phyloP scores from a whole-genome alignment of 2,329 filamentous ascomycete genomes.

The Harringtonia lauricola region DNA sequence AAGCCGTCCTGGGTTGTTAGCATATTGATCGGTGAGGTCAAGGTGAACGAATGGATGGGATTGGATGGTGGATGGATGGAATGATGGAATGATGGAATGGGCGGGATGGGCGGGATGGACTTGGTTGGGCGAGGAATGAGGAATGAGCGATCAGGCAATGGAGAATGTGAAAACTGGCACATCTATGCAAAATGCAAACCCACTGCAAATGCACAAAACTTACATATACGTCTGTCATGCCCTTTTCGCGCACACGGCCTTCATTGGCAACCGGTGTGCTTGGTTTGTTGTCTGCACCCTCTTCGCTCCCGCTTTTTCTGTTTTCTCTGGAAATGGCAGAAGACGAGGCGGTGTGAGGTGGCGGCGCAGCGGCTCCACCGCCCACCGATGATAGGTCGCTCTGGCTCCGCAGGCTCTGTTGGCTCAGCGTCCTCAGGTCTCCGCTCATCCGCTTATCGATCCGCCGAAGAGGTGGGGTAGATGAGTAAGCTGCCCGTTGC shows the following conservation, averaged over 20 bases:
- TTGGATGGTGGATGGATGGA: background rate
- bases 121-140: background rate
- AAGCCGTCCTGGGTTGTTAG: constrained; percentile 63
- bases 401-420: constrained; percentile 26
- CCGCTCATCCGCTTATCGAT: constrained; percentile 59
- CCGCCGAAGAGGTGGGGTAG: constrained; percentile 61
- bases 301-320: constrained; percentile 7
- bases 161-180: background rate
- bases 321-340: constrained; percentile 11
- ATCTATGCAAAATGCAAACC: too few relatives aligned
- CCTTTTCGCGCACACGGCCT: constrained; percentile 68
- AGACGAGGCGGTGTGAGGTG: constrained; percentile 12
- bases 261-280: constrained; percentile 63
- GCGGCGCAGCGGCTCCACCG: constrained; percentile 1
- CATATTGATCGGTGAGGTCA: too few relatives aligned
- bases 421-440: constrained; percentile 61
- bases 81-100: background rate
- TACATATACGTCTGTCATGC: constrained; percentile 92
- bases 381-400: constrained; percentile 6
- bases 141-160: constrained; percentile 1
- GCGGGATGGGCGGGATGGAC: background rate
- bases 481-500: constrained; percentile 29
- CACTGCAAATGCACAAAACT: too few relatives aligned
- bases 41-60: too few relatives aligned
- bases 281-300: background rate